Percentiles rank a stretch among this genome's conserved stretches.
phyloP scores from a whole-genome alignment of 202 grass and related monocot species.

The Hordeum pubiflorum region DNA sequence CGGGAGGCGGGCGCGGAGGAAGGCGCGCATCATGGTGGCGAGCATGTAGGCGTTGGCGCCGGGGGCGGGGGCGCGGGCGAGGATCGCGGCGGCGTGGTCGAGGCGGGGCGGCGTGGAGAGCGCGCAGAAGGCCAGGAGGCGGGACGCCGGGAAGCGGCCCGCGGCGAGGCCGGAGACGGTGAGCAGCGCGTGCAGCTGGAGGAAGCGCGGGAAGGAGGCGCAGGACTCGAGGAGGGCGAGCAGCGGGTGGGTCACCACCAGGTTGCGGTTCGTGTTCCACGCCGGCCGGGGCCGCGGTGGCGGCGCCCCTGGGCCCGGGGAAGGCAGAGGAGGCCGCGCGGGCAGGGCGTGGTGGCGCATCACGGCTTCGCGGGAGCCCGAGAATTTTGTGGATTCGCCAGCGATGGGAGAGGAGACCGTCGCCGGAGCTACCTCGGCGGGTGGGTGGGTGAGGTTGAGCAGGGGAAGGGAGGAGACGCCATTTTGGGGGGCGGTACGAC shows the following conservation, averaged over 20 bases:
- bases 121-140: conserved; percentile 59
- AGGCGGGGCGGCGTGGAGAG: conserved; percentile 44
- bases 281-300: background rate
- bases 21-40: conserved; percentile 55
- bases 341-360: background rate
- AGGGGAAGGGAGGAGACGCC: no score
- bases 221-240: conserved; percentile 59
- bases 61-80: conserved; percentile 5
- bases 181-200: conserved; percentile 56
- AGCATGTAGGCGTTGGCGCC: conserved; percentile 53
- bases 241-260: conserved; percentile 59
- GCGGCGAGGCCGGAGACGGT: conserved; percentile 49
- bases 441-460: background rate
- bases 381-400: background rate
- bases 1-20: conserved; percentile 35
- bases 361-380: background rate
- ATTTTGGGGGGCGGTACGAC: background rate
- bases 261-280: conserved; percentile 70
- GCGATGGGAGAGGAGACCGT: background rate
- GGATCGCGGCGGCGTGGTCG: conserved; percentile 33
- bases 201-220: conserved; percentile 51
- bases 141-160: conserved; percentile 56
- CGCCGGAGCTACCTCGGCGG: background rate
- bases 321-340: background rate
- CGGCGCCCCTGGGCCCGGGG: background rate